Base-by-base conservation (phyloP, 352 stramenopile genomes). In the Pythium chondricola region DNA sequence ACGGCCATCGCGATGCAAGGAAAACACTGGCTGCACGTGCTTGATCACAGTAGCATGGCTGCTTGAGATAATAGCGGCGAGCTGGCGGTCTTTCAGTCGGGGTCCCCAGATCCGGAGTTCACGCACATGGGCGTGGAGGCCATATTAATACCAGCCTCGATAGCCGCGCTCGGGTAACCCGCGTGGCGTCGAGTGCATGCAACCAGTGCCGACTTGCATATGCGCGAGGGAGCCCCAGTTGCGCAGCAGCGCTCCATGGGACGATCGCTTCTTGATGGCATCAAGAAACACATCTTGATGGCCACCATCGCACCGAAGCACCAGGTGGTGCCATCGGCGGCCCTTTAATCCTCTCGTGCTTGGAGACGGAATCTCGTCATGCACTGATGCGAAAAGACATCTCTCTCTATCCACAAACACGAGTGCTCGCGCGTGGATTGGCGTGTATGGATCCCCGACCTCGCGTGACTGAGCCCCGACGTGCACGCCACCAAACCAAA, bases 131-230 rank as follows among this genome's bases (percentile, higher is more conserved):
- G 67, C 70, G 24, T 72, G 55, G 37, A 82, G 74, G 7, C 56
- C 67, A n/a, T n/a, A n/a, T n/a, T n/a, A n/a, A 42, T 78, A 78
- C 62, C 65, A 78, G 5, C 64, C 70, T 10, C 59, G 51, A 33
- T 61, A 66, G 10, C 52, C 43, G 29, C 37, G 27, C 16, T 61
- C 42, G 5, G 67, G 70, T 16, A 51, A 69, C 31, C 54, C 51
- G 2, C 44, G 53, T 10, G 32, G 48, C 18, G 37, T 43, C 2
- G 51, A 56, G 6, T 61, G 74, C 21, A 76, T 36, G 38, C 58
- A 78, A 2, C 67, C 67, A 5, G 54, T 71, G 16, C 70, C 67
- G 6, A 74, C 52, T n/a, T 82, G 70, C 45, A 60, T 57, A 26
- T 74, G 52, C 8, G 58, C 45, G 25, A 75, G 44, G 4, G 65